Percentiles rank a stretch among this genome's conserved stretches.
phyloP scores from a whole-genome alignment of 2,329 filamentous ascomycete genomes.

The Emergomyces pasteurianus region DNA sequence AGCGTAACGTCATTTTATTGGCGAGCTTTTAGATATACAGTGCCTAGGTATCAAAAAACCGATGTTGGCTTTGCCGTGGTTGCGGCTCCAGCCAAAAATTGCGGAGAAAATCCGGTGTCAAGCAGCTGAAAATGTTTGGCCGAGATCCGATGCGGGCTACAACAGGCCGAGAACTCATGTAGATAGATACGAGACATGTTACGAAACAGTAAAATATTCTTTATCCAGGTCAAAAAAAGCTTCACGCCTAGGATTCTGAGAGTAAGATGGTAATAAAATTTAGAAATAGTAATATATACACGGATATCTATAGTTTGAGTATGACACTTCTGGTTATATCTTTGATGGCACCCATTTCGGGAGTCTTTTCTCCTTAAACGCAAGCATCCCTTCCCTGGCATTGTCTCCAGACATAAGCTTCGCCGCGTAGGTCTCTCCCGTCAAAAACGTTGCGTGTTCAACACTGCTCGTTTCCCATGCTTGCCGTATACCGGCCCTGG shows the following conservation, averaged over 20 bases:
- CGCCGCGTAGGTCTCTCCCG: slow-evolving; percentile 74
- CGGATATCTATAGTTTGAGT: background rate
- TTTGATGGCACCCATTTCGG: slow-evolving; percentile 65
- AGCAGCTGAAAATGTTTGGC: background rate
- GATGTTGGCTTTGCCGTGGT: background rate
- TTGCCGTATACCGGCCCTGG: slow-evolving; percentile 53
- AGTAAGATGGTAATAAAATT: background rate
- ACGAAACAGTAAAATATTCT: background rate
- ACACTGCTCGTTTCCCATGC: slow-evolving; percentile 58
- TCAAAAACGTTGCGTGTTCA: slow-evolving; percentile 60
- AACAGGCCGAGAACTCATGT: background rate
- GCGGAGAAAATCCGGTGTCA: background rate
- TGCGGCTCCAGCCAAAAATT: background rate
- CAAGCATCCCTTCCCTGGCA: slow-evolving; percentile 70
- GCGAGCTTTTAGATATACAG: background rate
- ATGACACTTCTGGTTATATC: slow-evolving; percentile 33
- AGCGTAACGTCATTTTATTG: background rate
- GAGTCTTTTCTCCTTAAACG: slow-evolving; percentile 80
- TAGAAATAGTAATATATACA: background rate
- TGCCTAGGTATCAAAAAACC: background rate
- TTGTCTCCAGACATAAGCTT: slow-evolving; percentile 75
- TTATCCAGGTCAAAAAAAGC: background rate
- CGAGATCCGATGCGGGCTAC: background rate
- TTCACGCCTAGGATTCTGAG: background rate
- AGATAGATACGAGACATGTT: background rate